phyloP scores from a whole-genome alignment of 2,329 filamentous ascomycete genomes.

The Polytolypa hystricis region DNA sequence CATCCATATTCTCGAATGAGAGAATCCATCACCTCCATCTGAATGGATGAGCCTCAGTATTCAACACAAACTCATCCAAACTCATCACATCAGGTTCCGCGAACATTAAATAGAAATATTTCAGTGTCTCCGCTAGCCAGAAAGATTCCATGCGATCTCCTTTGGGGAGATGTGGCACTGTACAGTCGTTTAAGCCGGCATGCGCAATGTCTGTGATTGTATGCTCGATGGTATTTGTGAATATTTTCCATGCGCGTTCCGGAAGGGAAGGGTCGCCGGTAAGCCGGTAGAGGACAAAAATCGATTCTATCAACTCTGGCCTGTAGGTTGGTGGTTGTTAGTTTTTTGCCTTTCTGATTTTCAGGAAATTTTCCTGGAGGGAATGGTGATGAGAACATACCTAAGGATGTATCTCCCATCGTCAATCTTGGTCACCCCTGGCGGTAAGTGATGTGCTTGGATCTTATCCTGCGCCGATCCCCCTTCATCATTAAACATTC shows the following conservation, averaged over 20 bases:
- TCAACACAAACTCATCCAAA: constrained; percentile 57
- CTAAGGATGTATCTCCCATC: constrained; percentile 2
- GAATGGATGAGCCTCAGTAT: constrained; percentile 45
- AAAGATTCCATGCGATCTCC: constrained; percentile 72
- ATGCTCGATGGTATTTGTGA: constrained; percentile 55
- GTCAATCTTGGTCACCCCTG: constrained; percentile 20
- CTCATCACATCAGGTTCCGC: constrained; percentile 51
- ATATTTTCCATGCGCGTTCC: constrained; percentile 80
- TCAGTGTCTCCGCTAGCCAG: constrained; percentile 80
- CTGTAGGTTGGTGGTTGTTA: no score
- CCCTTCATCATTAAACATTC: neutral
- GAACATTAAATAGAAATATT: constrained; percentile 82
- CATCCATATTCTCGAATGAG: no score
- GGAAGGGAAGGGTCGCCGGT: constrained; percentile 64
- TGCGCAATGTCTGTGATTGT: constrained; percentile 58
- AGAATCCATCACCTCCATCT: no score
- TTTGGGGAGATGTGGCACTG: constrained; percentile 15
- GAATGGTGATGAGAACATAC: no score
- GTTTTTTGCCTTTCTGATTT: no score
- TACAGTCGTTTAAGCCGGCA: constrained; percentile 34
- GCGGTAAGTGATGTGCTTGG: constrained; percentile 36
- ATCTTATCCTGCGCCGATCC: constrained; percentile 1
- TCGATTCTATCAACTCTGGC: constrained; percentile 69
- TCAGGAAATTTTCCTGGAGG: no score
- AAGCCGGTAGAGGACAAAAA: constrained; percentile 84